Evolutionary conservation across 805 yeast species (phyloP), one percentile per base, ranked within the genome.

Genomic region (Saccharomyces kudriavzevii): DNA sequence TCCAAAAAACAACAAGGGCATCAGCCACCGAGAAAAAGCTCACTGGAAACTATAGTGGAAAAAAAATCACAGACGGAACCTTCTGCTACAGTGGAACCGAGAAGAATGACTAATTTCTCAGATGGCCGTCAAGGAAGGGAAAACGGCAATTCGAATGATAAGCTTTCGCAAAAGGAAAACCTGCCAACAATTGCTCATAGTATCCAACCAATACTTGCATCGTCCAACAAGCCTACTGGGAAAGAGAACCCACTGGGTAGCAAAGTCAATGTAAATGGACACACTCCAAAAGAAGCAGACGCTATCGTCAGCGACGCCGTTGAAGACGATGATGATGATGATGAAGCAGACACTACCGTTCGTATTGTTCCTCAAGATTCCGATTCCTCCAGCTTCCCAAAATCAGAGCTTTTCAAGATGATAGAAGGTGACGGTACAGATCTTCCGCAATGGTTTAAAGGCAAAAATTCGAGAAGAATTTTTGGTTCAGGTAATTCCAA

Each of bases 331-430:
- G 53, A 45, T 11, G 54, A 53, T 29, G 56, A 52, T 25, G 56
- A 50, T 20, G 61, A 57, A 22, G 61, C 54, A 4, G 55, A 62
- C 40, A 58, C 57, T 24, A 58, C 64, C 2, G 59, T 49, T n/a
- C 48, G 62, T 50, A 50, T 54, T 27, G 47, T 60, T 54, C 51
- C 52, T 50, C 54, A 54, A 29, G 50, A 54, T 8, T 24, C 52
- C 10, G 52, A 54, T 4, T 60, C 57, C 45, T 51, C 60, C 5
- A 65, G 70, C 54, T 64, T 66, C 40, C 63, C 59, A 31, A 68
- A 67, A 50, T 53, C 58, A 2, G 70, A 67, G n/a, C 49, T 68
- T 8, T 40, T 68, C 11, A 57, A 54, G 9, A 53, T 64, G 52
- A 57, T 68, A 45, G 65, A 63, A 24, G 65, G 63, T 8, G 60